Evolutionary conservation across 2,329 filamentous ascomycete genomes (phyloP).

Genomic region (Arthrobotrys sinensis): DNA sequence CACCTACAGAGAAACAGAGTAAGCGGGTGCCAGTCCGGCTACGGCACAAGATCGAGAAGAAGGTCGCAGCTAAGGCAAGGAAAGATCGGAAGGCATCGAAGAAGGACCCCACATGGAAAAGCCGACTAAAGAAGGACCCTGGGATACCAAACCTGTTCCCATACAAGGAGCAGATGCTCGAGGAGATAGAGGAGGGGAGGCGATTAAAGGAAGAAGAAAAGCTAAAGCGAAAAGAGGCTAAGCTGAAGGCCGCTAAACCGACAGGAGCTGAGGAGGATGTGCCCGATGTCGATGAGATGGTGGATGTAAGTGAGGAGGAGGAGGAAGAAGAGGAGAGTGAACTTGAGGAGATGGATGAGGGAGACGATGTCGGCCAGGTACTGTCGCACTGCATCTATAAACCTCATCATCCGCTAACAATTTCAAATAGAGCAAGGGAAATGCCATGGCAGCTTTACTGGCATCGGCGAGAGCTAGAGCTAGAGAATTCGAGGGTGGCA

Average conservation of each 20-base stretch:
- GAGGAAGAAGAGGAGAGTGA: conserved; percentile 69
- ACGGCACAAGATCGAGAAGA: conserved; percentile 96
- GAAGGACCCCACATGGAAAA: conserved; percentile 97
- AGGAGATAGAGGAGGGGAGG: conserved; percentile 93
- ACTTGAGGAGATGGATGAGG: conserved; percentile 72
- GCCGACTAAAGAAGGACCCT: conserved; percentile 95
- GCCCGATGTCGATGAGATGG: conserved; percentile 70
- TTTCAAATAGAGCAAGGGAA: conserved; percentile 51
- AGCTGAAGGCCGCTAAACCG: conserved; percentile 75
- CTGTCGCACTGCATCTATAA: conserved; percentile 17
- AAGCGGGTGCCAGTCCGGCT: conserved; percentile 92
- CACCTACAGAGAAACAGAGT: conserved; percentile 83
- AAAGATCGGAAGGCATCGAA: conserved; percentile 91
- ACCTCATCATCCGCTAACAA: conserved; percentile 8
- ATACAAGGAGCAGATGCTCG: conserved; percentile 94
- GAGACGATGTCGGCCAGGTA: conserved; percentile 54
- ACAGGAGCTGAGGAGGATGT: conserved; percentile 72
- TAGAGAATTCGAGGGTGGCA: conserved; percentile 79
- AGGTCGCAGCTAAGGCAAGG: conserved; percentile 87
- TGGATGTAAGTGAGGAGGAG: conserved; percentile 71
- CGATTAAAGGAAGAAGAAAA: conserved; percentile 85
- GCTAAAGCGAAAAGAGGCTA: conserved; percentile 79
- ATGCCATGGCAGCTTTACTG: conserved; percentile 89
- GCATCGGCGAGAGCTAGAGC: conserved; percentile 86
- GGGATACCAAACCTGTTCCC: conserved; percentile 98